These are phyloP conservation scores for Plasmodium fragile DNA, from an alignment of 169 alveolate species.

Conservation along the genomic window DNA sequence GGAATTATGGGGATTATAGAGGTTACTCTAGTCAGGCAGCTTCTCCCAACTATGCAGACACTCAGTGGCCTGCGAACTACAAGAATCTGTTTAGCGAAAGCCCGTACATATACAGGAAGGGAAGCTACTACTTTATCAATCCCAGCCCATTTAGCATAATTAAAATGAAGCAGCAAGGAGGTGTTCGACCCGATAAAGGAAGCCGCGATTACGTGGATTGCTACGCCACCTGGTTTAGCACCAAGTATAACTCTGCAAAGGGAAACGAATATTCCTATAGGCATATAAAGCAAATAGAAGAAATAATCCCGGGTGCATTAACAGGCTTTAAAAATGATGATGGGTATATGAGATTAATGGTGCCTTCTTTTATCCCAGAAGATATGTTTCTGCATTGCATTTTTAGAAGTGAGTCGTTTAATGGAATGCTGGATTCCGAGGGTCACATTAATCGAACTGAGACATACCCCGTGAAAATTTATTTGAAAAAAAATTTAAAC, in stretches of 20 bases:
- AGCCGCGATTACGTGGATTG: constrained; percentile 8
- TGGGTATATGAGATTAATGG: constrained; percentile 24
- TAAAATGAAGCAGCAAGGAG: constrained; percentile 29
- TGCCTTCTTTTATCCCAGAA: constrained; percentile 14
- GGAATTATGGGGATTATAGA: not conserved
- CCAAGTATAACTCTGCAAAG: not conserved
- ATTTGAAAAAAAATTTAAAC: constrained; percentile 23
- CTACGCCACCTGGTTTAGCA: constrained; percentile 17
- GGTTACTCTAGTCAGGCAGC: not conserved
- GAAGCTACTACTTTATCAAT: constrained; percentile 33
- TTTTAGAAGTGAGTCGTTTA: not conserved
- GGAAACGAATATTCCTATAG: not conserved
- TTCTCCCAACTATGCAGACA: not conserved
- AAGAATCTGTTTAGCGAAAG: constrained; percentile 7
- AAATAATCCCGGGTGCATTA: constrained; percentile 31
- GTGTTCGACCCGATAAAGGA: not conserved
- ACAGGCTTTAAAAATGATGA: constrained; percentile 24
- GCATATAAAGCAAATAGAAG: constrained; percentile 24
- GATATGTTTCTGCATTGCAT: constrained; percentile 31
- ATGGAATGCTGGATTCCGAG: not conserved
- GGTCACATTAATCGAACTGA: not conserved
- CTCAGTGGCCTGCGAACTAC: not conserved
- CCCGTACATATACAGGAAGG: constrained; percentile 1
- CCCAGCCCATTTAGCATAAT: constrained; percentile 39
- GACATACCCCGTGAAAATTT: constrained; percentile 44